A percentile compares a stretch with the other conserved stretches of the same genome.
Conservation (phyloP, 2,329 filamentous ascomycete species). For the Amesomyces nigricolor region DNA sequence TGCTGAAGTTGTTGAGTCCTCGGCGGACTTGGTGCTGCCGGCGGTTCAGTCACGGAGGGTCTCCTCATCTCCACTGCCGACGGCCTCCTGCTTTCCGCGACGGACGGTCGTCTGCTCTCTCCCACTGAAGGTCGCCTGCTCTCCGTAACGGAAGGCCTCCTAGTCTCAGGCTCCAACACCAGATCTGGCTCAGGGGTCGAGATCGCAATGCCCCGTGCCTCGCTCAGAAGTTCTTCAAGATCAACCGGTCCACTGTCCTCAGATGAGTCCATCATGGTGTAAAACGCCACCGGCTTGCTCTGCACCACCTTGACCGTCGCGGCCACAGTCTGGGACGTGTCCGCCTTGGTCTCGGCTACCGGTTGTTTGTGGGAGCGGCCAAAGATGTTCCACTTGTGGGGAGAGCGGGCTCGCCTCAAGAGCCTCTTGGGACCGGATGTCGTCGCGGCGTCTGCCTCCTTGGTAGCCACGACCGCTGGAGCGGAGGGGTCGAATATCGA, state of each 20-base stretch:
- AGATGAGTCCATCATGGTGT: constrained; percentile 56
- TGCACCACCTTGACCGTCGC: constrained; percentile 45
- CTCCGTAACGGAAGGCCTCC: background rate
- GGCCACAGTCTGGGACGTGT: constrained; percentile 36
- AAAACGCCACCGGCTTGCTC: constrained; percentile 52
- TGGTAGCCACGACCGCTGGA: constrained; percentile 32
- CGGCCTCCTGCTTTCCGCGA: constrained; percentile 11
- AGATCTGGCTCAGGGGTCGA: constrained; percentile 15
- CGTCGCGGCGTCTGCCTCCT: constrained; percentile 25
- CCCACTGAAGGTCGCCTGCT: constrained; percentile 8
- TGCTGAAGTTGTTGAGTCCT: background rate
- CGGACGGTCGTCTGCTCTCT: too few relatives aligned
- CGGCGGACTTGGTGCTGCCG: background rate
- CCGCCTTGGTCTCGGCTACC: constrained; percentile 34
- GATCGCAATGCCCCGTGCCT: constrained; percentile 38
- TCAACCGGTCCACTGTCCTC: constrained; percentile 40
- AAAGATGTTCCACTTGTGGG: constrained; percentile 60
- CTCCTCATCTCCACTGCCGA: constrained; percentile 4
- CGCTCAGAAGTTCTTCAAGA: constrained; percentile 45
- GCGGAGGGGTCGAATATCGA: constrained; percentile 41
- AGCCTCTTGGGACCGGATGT: constrained; percentile 45
- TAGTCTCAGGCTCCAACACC: background rate
- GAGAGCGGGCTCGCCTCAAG: constrained; percentile 49
- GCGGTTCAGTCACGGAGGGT: constrained; percentile 13
- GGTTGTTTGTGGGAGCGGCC: constrained; percentile 47